Conservation (phyloP, 106 monocot genomes). For the Ottelia alismoides region DNA sequence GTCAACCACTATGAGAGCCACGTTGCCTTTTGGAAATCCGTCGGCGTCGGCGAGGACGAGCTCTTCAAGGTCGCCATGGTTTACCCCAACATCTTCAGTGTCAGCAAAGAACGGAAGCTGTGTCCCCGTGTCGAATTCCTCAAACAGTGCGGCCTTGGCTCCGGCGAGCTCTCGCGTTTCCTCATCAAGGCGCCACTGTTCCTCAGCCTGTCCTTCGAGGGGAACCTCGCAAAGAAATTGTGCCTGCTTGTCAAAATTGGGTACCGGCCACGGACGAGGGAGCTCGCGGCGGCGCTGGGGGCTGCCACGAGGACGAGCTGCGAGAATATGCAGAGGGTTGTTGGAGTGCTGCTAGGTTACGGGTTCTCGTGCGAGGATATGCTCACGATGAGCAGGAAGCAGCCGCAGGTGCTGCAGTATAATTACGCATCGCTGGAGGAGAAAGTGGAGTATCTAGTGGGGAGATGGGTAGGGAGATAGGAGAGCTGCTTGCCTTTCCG, state of each 20-base stretch:
- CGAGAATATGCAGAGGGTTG: constrained; percentile 55
- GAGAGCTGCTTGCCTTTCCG: constrained; percentile 60
- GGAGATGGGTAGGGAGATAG: constrained; percentile 57
- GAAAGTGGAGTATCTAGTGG: constrained; percentile 66
- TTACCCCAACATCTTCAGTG: constrained; percentile 70
- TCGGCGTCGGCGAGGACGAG: constrained; percentile 34
- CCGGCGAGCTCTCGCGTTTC: constrained; percentile 37
- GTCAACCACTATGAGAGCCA: constrained; percentile 40
- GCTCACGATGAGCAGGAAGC: constrained; percentile 61
- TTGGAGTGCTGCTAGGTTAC: constrained; percentile 33
- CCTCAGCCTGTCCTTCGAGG: constrained; percentile 40
- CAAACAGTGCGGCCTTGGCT: constrained; percentile 26
- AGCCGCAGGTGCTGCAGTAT: constrained; percentile 79
- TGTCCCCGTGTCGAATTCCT: constrained; percentile 38
- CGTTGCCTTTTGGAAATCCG: constrained; percentile 43
- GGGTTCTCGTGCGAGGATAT: constrained; percentile 39
- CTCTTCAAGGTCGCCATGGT: constrained; percentile 51
- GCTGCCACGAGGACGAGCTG: constrained; percentile 49
- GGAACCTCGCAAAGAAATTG: constrained; percentile 54
- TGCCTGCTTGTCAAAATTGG: constrained; percentile 53
- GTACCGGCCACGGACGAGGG: constrained; percentile 37
- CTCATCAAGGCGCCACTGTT: constrained; percentile 53
- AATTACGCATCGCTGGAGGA: constrained; percentile 38
- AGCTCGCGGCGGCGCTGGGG: constrained; percentile 39
- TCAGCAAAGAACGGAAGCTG: constrained; percentile 55